Evolutionary conservation across 306 rosid species (phyloP), one percentile per base, ranked within the genome.

Genomic region (Cyamopsis tetragonoloba): DNA sequence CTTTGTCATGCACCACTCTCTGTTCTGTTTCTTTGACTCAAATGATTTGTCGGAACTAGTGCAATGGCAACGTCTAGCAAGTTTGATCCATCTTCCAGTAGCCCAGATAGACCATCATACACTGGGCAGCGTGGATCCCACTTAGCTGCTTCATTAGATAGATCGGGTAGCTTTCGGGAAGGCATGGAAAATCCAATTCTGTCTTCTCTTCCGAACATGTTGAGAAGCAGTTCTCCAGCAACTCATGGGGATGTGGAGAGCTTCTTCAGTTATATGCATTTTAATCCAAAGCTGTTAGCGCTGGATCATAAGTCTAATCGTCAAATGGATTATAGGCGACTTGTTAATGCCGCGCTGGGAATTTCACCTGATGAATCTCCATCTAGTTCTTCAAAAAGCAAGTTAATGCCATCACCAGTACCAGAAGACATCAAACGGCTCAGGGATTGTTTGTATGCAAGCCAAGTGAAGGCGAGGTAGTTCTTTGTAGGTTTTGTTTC

Each of bases 81-180:
- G 85, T 88, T 88, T 80, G 97, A 86, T 74, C 76, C 87, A 78
- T 82, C 98, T 54, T 87, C 97, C 76, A 70, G 80, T 85, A 89
- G 96, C 87, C 95, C 96, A 3, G 97, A 93, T 62, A 86, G 96
- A 80, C 91, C 91, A 49, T 67, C 82, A 75, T 91, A 88, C 77
- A 56, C 86, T 79, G 95, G 90, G 82, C 95, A 86, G 87, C 99
- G 96, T 73, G 99, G 99, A 79, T 81, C 97, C 88, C 91, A 86
- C 87, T 72, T 93, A 75, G 86, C 89, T 62, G 77, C 85, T 74
- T 73, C 85, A 77, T 67, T 93, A 80, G 99, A 93, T 59, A 89
- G 96, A 83, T 81, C 97, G 27, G 81, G 85, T 71, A 93, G 97
- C 92, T 82, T 88, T 73, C 99, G 96, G 2, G 97, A 88, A 79